Base-by-base conservation (phyloP, 2,329 filamentous ascomycete species). In the Colletotrichum brevisporum region DNA sequence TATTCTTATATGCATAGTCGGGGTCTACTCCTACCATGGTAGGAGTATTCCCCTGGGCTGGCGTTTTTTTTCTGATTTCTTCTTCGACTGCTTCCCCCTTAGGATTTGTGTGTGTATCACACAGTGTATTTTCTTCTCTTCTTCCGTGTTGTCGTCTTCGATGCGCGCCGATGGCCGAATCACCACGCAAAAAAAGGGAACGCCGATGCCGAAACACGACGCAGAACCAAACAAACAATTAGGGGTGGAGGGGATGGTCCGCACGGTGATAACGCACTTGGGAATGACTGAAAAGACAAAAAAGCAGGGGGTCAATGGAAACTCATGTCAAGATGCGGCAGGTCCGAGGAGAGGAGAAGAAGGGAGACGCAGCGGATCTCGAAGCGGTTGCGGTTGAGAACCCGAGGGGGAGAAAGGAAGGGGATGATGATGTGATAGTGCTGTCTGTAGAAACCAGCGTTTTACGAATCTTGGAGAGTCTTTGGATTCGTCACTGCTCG, bases 1-100 rank as follows among this genome's bases (percentile, higher is more conserved):
- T 61, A 54, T 69, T 69, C 58, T 60, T 69, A 67, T 69, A 69
- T 69, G 62, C 67, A 69, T 69, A 63, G 55, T 47, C 51, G 67
- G 61, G 55, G 41, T 18, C 48, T 36, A 36, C 54, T 55, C 39
- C 24, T 31, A 13, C 27, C 13, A 16, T 31, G 41, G 16, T 45
- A 31, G 43, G 47, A 16, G 63, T 51, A 26, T 45, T 54, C 56
- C 55, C 51, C 48, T 26, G 55, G 55, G 62, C 51, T 55, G 67
- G 67, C 67, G 67, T 69, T 67, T 36, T 36, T 41, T 13, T 39
- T 41, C 21, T 63, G 39, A 45, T 59, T 43, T 47, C 31, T 55
- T 55, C 24, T 53, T 27, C 16, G 10, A 31, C 55, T 67, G 10
- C 39, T 39, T 31, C 27, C 21, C 48, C 43, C 58, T 45, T 15